phyloP scores from a whole-genome alignment of 352 stramenopile species.

The Globisporangium solare region DNA sequence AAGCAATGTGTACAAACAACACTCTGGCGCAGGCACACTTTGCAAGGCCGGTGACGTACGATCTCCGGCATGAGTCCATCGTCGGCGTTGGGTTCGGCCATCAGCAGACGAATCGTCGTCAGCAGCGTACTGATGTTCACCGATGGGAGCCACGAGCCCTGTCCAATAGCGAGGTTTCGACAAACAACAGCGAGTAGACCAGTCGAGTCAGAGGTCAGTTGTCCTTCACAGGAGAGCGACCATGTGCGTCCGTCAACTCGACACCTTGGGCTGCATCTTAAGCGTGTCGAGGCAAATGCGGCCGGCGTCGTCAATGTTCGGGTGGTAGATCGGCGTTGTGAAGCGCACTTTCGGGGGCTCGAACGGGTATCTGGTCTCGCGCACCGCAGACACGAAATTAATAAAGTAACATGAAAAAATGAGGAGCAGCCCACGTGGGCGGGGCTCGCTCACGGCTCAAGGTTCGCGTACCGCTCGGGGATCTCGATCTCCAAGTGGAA shows the following conservation, averaged over 20 bases:
- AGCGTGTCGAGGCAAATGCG: conserved; percentile 90
- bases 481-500: conserved; percentile 75
- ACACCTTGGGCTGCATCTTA: conserved; percentile 89
- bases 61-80: conserved; percentile 90
- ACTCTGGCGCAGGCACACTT: not conserved
- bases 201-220: too few relatives aligned
- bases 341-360: conserved; percentile 80
- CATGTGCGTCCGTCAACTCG: too few relatives aligned
- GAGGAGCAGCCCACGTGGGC: too few relatives aligned
- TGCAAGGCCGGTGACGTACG: conserved; percentile 23
- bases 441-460: too few relatives aligned
- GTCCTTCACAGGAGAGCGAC: too few relatives aligned
- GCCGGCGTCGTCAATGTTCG: conserved; percentile 82
- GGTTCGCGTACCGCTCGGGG: conserved; percentile 36
- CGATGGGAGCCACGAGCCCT: conserved; percentile 89
- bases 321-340: conserved; percentile 77
- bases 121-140: conserved; percentile 90
- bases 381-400: too few relatives aligned
- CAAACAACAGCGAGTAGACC: too few relatives aligned
- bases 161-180: too few relatives aligned
- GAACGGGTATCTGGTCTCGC: conserved; percentile 61
- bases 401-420: too few relatives aligned
- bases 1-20: not conserved
- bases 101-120: conserved; percentile 88
- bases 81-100: conserved; percentile 88